Evolutionary conservation across 164 flowering plant species (phyloP).

Genomic region (Vitis rotundifolia): DNA sequence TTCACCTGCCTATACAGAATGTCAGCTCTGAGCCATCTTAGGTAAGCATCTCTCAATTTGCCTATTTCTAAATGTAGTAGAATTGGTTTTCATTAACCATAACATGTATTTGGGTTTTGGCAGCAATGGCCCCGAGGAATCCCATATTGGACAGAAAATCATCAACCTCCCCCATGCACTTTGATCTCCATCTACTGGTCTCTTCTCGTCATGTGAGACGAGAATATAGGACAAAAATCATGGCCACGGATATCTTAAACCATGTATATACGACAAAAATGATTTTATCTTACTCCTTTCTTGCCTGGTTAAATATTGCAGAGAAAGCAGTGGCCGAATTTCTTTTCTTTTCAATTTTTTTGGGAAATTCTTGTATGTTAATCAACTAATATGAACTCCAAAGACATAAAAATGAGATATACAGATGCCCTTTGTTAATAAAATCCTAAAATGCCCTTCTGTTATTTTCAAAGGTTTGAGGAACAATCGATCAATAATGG

Average conservation of each 20-base stretch:
- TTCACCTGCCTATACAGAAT: constrained; percentile 91
- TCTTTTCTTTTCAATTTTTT: neutral
- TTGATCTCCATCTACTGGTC: neutral
- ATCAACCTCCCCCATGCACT: constrained; percentile 45
- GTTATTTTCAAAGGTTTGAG: too few relatives aligned
- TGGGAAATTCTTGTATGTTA: neutral
- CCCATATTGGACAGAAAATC: constrained; percentile 27
- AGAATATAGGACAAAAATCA: neutral
- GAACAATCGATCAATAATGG: too few relatives aligned
- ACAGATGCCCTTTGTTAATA: too few relatives aligned
- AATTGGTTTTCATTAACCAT: neutral
- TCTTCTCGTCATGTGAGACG: neutral
- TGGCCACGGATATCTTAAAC: neutral
- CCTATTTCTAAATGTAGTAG: neutral
- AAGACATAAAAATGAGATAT: too few relatives aligned
- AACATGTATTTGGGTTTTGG: neutral
- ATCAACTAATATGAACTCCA: too few relatives aligned
- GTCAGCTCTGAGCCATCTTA: constrained; percentile 84
- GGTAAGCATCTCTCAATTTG: constrained; percentile 39
- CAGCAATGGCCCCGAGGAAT: constrained; percentile 57
- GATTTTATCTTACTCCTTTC: neutral
- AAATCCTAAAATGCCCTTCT: too few relatives aligned
- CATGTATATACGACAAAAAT: neutral
- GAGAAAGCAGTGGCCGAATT: neutral
- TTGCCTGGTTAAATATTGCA: neutral